phyloP scores from a whole-genome alignment of 768 basidiomycete genomes.

The Sporobolomyces phaffii region DNA sequence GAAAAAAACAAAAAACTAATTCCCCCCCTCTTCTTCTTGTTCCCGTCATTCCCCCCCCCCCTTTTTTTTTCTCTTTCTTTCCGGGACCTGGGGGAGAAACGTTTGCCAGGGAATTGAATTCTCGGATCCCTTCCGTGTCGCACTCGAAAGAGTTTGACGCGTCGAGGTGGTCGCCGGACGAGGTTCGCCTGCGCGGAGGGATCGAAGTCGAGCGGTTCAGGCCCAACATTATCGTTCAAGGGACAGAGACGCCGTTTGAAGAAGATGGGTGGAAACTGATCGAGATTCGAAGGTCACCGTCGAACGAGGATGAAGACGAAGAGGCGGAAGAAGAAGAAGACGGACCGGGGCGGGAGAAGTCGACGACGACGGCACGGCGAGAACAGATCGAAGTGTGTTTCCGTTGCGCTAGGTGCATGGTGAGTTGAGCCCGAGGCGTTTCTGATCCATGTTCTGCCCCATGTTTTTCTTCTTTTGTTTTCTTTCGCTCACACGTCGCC shows the following conservation, averaged over 20 bases:
- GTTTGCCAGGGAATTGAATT: constrained; percentile 15
- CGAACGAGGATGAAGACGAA: background rate
- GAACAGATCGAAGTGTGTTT: constrained; percentile 21
- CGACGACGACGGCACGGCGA: too few relatives aligned
- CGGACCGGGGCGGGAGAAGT: background rate
- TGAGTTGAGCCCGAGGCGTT: too few relatives aligned
- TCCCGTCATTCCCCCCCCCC: background rate
- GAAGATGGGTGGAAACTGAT: constrained; percentile 35
- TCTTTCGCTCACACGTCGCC: background rate
- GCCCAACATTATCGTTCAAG: constrained; percentile 29
- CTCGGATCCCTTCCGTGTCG: constrained; percentile 14
- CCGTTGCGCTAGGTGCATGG: constrained; percentile 30
- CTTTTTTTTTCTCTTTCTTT: too few relatives aligned
- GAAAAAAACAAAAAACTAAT: too few relatives aligned
- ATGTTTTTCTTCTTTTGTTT: background rate
- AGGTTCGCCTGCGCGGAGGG: background rate
- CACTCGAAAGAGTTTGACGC: background rate
- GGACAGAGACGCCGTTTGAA: constrained; percentile 13
- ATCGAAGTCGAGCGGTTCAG: constrained; percentile 29
- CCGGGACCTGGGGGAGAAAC: too few relatives aligned
- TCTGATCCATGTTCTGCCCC: too few relatives aligned
- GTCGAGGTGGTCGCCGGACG: constrained; percentile 7
- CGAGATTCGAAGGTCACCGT: background rate
- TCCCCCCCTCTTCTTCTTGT: too few relatives aligned
- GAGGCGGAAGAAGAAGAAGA: background rate